Evolutionary conservation across 2,329 filamentous ascomycete genomes (phyloP).

Genomic region (Acarospora socialis): DNA sequence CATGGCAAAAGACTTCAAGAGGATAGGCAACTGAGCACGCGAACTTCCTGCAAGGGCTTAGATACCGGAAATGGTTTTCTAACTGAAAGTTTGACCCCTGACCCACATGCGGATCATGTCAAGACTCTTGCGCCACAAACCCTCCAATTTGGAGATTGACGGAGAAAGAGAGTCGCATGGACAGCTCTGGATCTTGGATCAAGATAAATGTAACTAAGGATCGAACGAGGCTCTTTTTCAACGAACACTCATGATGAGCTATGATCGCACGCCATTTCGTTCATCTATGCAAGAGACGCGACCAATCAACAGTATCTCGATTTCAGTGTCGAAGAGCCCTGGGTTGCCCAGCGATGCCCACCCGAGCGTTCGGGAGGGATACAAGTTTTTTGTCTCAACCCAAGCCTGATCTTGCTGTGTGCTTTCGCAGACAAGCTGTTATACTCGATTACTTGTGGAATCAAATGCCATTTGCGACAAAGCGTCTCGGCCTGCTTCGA

Average conservation of each 20-base stretch:
- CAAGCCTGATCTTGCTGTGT: constrained; percentile 3
- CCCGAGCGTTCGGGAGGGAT: background rate
- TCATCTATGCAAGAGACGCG: background rate
- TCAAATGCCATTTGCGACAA: background rate
- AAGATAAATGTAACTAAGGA: constrained; percentile 1
- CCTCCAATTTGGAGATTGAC: background rate
- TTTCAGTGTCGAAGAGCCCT: constrained; percentile 4
- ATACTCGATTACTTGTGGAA: background rate
- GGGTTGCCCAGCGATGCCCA: constrained; percentile 3
- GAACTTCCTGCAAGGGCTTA: background rate
- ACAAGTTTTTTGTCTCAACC: background rate
- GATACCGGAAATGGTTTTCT: constrained; percentile 1
- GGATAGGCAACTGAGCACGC: constrained; percentile 1
- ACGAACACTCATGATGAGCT: constrained; percentile 4
- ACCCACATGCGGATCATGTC: background rate
- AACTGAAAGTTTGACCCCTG: background rate
- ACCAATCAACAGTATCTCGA: too few species aligned
- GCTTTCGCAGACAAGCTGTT: constrained; percentile 1
- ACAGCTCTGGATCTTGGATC: constrained; percentile 1
- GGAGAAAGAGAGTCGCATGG: background rate
- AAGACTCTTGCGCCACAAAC: background rate
- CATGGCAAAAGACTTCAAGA: constrained; percentile 1
- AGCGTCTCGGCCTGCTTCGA: constrained; percentile 2
- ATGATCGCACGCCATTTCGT: background rate
- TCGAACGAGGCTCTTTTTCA: constrained; percentile 6